Conservation (phyloP, 2,329 filamentous ascomycete species). For the Aspergillus sp. region DNA sequence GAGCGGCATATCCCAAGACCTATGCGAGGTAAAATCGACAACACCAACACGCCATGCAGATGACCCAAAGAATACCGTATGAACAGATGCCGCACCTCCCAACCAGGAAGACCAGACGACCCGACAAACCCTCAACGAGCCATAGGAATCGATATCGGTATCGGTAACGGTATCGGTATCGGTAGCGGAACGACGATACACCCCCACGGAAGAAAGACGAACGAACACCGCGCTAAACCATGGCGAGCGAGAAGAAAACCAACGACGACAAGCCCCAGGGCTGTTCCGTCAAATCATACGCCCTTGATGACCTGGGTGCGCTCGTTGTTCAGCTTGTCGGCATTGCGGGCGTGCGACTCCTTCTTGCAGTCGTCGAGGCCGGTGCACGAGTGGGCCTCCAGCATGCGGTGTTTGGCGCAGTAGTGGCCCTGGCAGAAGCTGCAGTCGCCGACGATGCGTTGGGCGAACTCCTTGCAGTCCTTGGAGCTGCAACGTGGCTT, state of each 20-base stretch:
- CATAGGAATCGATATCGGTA: no score
- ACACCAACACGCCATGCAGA: no score
- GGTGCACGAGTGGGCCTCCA: slow-evolving; percentile 89
- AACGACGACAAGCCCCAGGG: no score
- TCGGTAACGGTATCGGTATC: no score
- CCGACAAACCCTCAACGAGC: no score
- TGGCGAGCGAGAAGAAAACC: no score
- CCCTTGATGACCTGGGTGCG: slow-evolving; percentile 90
- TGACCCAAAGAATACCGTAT: no score
- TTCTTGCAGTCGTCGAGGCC: slow-evolving; percentile 97
- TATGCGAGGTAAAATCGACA: no score
- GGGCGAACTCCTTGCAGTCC: slow-evolving; percentile 76
- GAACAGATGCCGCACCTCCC: no score
- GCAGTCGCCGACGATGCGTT: slow-evolving; percentile 93
- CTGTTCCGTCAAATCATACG: no score
- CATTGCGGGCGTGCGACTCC: slow-evolving; percentile 89
- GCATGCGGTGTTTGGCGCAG: slow-evolving; percentile 86
- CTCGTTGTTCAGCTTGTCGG: slow-evolving; percentile 83
- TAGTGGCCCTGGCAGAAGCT: slow-evolving; percentile 89
- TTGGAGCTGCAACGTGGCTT: slow-evolving; percentile 73
- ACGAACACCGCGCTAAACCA: slow-evolving; percentile 25
- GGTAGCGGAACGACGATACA: background rate
- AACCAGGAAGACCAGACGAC: no score
- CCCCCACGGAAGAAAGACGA: slow-evolving; percentile 3
- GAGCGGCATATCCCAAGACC: no score